Evolutionary conservation across 1,139 yeast species (phyloP), one percentile per base, ranked within the genome.

Genomic region (Scheffersomyces lignicola): DNA sequence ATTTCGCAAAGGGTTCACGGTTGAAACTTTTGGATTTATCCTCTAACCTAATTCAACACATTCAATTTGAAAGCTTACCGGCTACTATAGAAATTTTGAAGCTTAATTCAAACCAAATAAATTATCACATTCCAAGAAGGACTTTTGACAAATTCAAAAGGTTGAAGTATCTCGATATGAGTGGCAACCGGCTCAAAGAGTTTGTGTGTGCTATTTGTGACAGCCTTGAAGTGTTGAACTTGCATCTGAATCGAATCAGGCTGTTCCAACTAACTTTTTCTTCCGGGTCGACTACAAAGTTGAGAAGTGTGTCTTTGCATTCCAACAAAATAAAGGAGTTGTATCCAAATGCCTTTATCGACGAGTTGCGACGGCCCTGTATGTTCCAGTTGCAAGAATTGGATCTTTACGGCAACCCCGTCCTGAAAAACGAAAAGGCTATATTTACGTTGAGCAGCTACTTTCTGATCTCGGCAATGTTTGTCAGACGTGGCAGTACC

Each of bases 21-120:
- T 26, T 26, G 18, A 26, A 26, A 16, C 21, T 26, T n/a, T 26
- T 26, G 18, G 29, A 26, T 26, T 4, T 26, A 5, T 26, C 29
- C 9, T 15, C 10, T 5, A 26, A 26, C 18, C 5, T 10, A 5
- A 5, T 26, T 4, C 5, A 6, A 4, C 8, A 16, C 16, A 11
- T 23, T 23, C 14, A 23, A 7, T 5, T 6, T 7, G 11, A 12
- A 6, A 9, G 11, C 6, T 15, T 26, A 4, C 29, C 29, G 4
- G 6, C 18, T 16, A n/a, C 29, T n/a, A 4, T 26, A 15, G 13
- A 15, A 26, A 6, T 15, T 6, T 16, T 26, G n/a, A 26, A 26
- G 11, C 6, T 26, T 4, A 5, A 6, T 5, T 25, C 15, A 9
- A 25, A 25, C 16, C 5, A 9, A 25, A 8, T 25, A 14, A 12